phyloP scores from a whole-genome alignment of 2,329 filamentous ascomycete species.

The Thelonectria discophora region DNA sequence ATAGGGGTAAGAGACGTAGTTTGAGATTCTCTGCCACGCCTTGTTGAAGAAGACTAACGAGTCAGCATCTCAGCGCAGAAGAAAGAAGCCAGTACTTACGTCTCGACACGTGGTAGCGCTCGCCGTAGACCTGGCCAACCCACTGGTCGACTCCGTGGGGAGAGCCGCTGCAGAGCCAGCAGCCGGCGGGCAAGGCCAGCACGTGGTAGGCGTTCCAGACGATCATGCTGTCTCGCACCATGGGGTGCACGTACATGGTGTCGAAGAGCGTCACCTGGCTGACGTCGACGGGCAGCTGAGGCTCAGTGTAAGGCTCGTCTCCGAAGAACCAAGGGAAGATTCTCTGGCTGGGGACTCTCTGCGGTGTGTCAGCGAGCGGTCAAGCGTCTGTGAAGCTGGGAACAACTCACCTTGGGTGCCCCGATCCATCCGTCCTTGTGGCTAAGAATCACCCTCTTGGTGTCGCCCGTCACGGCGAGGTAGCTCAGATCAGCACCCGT shows the following conservation, averaged over 20 bases:
- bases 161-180: constrained; percentile 22
- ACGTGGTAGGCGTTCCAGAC: constrained; percentile 23
- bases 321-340: constrained; percentile 30
- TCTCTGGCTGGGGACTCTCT: constrained; percentile 18
- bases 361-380: not conserved
- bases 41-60: constrained; percentile 47
- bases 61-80: not conserved
- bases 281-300: constrained; percentile 43
- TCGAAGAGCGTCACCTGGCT: constrained; percentile 53
- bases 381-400: not conserved
- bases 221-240: constrained; percentile 30
- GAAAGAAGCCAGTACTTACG: constrained; percentile 24
- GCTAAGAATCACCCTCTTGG: constrained; percentile 51
- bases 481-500: constrained; percentile 54
- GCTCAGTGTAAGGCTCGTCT: constrained; percentile 20
- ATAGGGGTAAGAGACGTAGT: constrained; percentile 47
- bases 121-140: constrained; percentile 39
- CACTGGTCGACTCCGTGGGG: constrained; percentile 23
- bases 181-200: constrained; percentile 30
- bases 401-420: constrained; percentile 28
- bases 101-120: constrained; percentile 38
- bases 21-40: constrained; percentile 46
- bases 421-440: constrained; percentile 51
- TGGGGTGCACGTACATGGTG: constrained; percentile 52
- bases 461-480: constrained; percentile 51